phyloP scores from a whole-genome alignment of 2,329 filamentous ascomycete species.

The Curvularia sp. region DNA sequence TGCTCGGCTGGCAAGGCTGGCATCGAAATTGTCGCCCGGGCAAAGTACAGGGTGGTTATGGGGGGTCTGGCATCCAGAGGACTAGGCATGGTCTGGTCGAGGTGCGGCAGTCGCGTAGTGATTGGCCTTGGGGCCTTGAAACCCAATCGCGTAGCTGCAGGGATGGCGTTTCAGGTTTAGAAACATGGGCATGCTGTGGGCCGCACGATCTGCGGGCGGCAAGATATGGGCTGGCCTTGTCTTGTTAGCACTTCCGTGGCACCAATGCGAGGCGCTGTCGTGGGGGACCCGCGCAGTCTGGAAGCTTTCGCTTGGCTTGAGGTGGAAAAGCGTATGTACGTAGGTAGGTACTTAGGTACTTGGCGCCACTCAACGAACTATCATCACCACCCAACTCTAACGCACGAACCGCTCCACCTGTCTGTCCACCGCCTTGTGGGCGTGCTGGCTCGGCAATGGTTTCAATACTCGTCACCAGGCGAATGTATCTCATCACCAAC shows the following conservation, averaged over 20 bases:
- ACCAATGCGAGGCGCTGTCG: conserved; percentile 19
- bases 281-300: conserved; percentile 1
- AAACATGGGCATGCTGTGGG: conserved; percentile 31
- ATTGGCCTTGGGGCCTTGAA: conserved; percentile 45
- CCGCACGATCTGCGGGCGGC: conserved; percentile 41
- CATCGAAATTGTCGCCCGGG: conserved; percentile 9
- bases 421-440: background rate
- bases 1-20: conserved; percentile 19
- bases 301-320: conserved; percentile 4
- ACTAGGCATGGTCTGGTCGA: conserved; percentile 40
- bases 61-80: conserved; percentile 28
- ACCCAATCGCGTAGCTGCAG: conserved; percentile 33
- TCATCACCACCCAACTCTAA: conserved; percentile 10
- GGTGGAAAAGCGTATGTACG: too few species aligned
- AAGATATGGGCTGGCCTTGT: conserved; percentile 30
- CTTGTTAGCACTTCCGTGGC: conserved; percentile 26
- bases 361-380: conserved; percentile 13
- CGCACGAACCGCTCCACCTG: conserved; percentile 7
- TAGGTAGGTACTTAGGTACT: too few species aligned
- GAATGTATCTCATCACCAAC: background rate
- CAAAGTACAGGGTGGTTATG: conserved; percentile 11
- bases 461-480: background rate
- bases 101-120: conserved; percentile 38
- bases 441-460: background rate
- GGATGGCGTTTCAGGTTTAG: conserved; percentile 43